Base-by-base conservation (phyloP, 2,329 filamentous ascomycete genomes). In the Orbilia quercus region DNA sequence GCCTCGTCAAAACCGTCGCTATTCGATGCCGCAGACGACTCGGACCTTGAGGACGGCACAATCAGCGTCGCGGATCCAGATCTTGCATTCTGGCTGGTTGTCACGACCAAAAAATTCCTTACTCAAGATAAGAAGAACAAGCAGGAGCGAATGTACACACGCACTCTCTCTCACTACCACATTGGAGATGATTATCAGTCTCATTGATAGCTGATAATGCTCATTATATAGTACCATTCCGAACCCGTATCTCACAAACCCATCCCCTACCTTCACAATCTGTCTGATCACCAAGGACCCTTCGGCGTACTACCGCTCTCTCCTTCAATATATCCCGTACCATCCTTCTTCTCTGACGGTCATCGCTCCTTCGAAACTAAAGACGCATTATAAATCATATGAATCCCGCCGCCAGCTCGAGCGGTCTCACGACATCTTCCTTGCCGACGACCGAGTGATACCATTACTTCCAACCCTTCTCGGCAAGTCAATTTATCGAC, bases 401-500 rank as follows among this genome's bases (percentile, higher is more conserved):
- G 95, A 99, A 83, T 88, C 88, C 59, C 89, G 91, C 81, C 86
- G 95, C 76, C 91, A 95, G 81, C 86, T 99, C 36, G 86, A 90
- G 75, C 84, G 88, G 47, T 91, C 96, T 81, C 92, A 97, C 81
- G 95, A 98, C 80, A 83, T 98, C 65, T 98, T 99, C 83, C 85
- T 99, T 66, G 94, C 91, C 58, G 95, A 99, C 80, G 91, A 96
- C 79, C 86, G 95, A 53, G 90, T 99, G 63, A 83, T 88, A 75
- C 86, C 85, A 69, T 84, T 85, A 72, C 85, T 98, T 71, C 91
- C 93, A 65, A 86, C 87, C 76, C 84, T 89, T 1, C 87, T 99
- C 11, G 95, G 94, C 77, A 98, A 96, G 84, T 90, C 90, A 1
- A 98, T 99, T 81, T 98, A 95, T 86, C 90, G 92, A 83, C 85